These are phyloP conservation scores for Aspergillus steynii DNA, from an alignment of 495 filamentous ascomycete species.

Conservation along the genomic window DNA sequence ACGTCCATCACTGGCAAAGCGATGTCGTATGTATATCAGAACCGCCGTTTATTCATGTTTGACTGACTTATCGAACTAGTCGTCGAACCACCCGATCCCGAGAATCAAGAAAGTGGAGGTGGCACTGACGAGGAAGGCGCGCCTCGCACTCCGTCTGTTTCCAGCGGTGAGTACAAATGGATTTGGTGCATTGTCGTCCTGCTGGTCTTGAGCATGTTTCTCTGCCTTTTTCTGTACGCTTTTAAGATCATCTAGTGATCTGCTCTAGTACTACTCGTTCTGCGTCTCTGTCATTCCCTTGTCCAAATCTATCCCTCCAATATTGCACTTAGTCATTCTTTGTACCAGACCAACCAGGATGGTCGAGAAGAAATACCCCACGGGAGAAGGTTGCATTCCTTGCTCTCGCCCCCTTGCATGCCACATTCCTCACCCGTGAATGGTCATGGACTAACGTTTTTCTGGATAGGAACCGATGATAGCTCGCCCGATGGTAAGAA, in stretches of 20 bases:
- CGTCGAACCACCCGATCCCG: too few species aligned
- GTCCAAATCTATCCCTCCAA: background rate
- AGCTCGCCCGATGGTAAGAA: background rate
- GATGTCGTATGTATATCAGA: background rate
- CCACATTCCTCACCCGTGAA: background rate
- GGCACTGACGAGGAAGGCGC: background rate
- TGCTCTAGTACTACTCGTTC: background rate
- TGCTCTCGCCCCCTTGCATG: background rate
- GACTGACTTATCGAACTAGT: background rate
- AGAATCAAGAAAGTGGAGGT: too few species aligned
- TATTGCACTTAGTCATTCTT: background rate
- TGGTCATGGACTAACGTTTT: background rate
- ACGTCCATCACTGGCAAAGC: conserved; percentile 17
- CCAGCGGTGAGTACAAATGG: conserved; percentile 32
- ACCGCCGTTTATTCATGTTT: background rate
- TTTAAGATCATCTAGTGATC: conserved; percentile 33
- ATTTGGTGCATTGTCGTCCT: conserved; percentile 32
- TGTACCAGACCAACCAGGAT: background rate
- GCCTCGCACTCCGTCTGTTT: conserved; percentile 7
- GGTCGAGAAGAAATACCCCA: background rate
- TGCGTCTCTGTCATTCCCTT: background rate
- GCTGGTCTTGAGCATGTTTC: conserved; percentile 31
- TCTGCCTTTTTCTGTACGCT: conserved; percentile 35
- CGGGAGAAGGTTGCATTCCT: background rate
- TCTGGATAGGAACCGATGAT: background rate